Evolutionary conservation across 2,329 filamentous ascomycete genomes (phyloP), one percentile per base, ranked within the genome.

Genomic region (Fusarium tanahbumbuense): DNA sequence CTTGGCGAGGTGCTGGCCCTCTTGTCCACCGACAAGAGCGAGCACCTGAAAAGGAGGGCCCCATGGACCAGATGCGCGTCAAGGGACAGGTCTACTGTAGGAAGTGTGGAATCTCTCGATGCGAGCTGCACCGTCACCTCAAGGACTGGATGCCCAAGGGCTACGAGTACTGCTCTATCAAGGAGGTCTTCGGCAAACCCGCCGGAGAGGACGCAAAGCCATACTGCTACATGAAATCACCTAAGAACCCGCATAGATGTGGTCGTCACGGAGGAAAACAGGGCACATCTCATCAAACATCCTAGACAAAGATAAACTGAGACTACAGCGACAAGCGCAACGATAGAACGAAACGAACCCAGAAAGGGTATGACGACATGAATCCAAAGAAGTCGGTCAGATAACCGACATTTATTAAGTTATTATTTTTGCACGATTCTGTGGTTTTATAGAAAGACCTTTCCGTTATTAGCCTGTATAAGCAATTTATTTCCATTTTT

Each of bases 101-200:
- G 61, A 89, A 89, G 77, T 91, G 88, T 68, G 87, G 87, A 50
- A 84, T 87, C 63, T 85, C 82, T 42, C 84, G 88, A 37, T 91
- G 88, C 77, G 87, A 90, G 80, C 82, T 91, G 61, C 87, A 89
- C 78, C 85, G 86, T 69, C 88, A 91, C 75, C 83, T 91, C 71
- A 82, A 83, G 73, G 83, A 82, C 42, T 90, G 88, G 86, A 86
- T 90, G 83, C 86, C 86, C 57, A 78, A 81, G 41, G 81, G 78
- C 22, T 78, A 83, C 64, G 88, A 91, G 77, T 90, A 90, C 79
- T 90, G 88, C 80, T 83, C 82, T 60, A 86, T 90, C 70, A 86
- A 84, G 74, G 82, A 87, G 74, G 85, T 85, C 75, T 91, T 85
- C 71, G 88, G 88, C 40, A 78, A 79, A 20, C 79, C 78, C 12